These are phyloP conservation scores for Peronospora belbahrii DNA, from an alignment of 352 stramenopile species.

Conservation along the genomic window DNA sequence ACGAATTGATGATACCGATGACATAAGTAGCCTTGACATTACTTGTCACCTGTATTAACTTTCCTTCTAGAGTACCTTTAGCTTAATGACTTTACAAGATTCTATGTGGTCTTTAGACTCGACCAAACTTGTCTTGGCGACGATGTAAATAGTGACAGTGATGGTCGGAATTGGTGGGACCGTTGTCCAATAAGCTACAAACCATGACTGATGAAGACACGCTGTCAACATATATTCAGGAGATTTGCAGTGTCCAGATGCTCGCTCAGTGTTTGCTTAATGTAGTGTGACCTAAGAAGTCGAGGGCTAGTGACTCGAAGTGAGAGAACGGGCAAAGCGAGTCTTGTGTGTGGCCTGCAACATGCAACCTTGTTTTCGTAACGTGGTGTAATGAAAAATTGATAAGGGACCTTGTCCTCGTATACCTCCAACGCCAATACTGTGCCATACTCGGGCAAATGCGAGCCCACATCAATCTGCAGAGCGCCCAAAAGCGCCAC, in stretches of 20 bases:
- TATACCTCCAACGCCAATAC: slow-evolving; percentile 69
- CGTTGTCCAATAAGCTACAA: no score
- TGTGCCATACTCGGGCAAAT: slow-evolving; percentile 61
- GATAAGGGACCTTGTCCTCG: slow-evolving; percentile 29
- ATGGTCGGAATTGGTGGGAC: no score
- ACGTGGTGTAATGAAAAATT: slow-evolving; percentile 49
- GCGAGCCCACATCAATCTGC: slow-evolving; percentile 48
- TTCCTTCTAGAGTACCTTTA: no score
- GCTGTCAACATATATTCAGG: no score
- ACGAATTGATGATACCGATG: no score
- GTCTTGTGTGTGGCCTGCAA: slow-evolving; percentile 48
- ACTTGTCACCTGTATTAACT: no score
- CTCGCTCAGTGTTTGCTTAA: background rate
- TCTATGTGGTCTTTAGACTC: no score
- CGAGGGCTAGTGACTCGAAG: slow-evolving; percentile 44
- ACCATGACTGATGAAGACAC: no score
- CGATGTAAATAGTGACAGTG: no score
- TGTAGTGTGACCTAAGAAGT: slow-evolving; percentile 30
- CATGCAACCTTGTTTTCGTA: slow-evolving; percentile 47
- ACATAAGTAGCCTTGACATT: no score
- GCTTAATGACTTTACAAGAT: no score
- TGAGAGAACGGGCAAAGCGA: slow-evolving; percentile 51
- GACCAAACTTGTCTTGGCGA: no score
- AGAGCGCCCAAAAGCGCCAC: slow-evolving; percentile 64
- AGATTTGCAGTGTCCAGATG: background rate